Evolutionary conservation across 1,284 basidiomycete species (phyloP).

Genomic region (Retiboletus flavoniger): DNA sequence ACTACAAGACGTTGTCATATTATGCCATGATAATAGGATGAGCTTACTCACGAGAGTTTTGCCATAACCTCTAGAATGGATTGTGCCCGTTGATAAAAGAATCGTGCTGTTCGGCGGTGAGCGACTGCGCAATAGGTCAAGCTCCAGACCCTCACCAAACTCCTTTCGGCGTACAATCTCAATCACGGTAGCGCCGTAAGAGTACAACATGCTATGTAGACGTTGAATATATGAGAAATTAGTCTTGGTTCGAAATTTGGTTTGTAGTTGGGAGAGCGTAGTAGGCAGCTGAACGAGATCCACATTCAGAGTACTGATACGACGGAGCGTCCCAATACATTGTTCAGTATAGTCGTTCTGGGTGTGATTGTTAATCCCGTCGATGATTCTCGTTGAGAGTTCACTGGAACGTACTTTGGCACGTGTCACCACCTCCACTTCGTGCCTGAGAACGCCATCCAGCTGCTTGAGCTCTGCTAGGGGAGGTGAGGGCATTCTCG

Average conservation of each 20-base stretch:
- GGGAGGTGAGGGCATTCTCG: neutral
- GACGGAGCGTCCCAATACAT: slow-evolving; percentile 62
- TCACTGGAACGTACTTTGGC: slow-evolving; percentile 50
- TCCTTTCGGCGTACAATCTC: slow-evolving; percentile 90
- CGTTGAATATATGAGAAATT: slow-evolving; percentile 89
- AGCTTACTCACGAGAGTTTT: slow-evolving; percentile 63
- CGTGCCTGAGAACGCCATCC: slow-evolving; percentile 58
- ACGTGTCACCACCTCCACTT: slow-evolving; percentile 55
- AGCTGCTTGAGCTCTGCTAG: slow-evolving; percentile 59
- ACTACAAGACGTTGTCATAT: slow-evolving; percentile 36
- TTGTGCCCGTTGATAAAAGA: slow-evolving; percentile 77
- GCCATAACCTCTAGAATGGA: slow-evolving; percentile 81
- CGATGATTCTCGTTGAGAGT: neutral
- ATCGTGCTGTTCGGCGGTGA: slow-evolving; percentile 49
- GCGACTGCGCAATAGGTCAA: neutral
- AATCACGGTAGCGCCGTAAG: slow-evolving; percentile 89
- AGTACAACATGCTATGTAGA: slow-evolving; percentile 87
- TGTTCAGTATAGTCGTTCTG: slow-evolving; percentile 79
- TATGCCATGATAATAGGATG: neutral
- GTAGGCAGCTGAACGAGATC: slow-evolving; percentile 71
- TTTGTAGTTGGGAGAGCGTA: slow-evolving; percentile 61
- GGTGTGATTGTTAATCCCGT: slow-evolving; percentile 8
- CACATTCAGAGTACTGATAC: slow-evolving; percentile 74
- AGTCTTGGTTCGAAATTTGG: slow-evolving; percentile 69
- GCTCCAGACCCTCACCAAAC: slow-evolving; percentile 56